Evolutionary conservation across 768 basidiomycete genomes (phyloP), one percentile per base, ranked within the genome.

Genomic region (Russula lepida): DNA sequence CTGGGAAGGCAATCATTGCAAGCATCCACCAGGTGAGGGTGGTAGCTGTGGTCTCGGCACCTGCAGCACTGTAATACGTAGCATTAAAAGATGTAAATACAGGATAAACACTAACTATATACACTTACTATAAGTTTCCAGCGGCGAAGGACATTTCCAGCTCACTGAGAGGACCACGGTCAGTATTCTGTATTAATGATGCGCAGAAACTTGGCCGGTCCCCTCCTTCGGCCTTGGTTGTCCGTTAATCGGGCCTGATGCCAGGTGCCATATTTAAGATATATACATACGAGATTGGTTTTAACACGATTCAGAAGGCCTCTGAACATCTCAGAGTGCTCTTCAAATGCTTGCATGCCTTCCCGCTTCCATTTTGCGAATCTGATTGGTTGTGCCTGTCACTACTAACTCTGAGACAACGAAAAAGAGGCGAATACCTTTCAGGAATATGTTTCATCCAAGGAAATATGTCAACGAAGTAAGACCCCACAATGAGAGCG

Each of bases 1-100:
- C 60, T 1, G 68, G 68, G 17, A 64, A 33, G 13, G 66, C 54
- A 3, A 68, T 27, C 60, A 69, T 59, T 1, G 63, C 66, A 4
- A 65, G 55, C 4, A 54, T 4, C 59, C 58, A 67, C 56, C 65
- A 59, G n/a, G 15, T 21, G 8, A 66, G 2, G 12, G 43, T 17
- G 5, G 54, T 32, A 39, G 33, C 8, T 0, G 46, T 60, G 1
- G 64, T 65, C 15, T 58, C 62, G 0, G 56, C 41, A 3, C 57
- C 64, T 9, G 56, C 64, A 6, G 57, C 13, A 3, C 64, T 65
- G 30, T 7, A 6, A 17, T 12, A 4, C 27, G 6, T 5, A 3
- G 8, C 1, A 19, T 17, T 2, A 19, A 11, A 12, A 11, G 1
- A 23, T 41, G 37, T 39, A 11, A 1, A 23, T 41, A 25, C 27